Conservation (phyloP, 176 grass and related monocot genomes). For the Triticum aestivum region IWGSC_CS_RefSeq_v2.1 NC_057797.1:674385050-674385549, state of each 20-base stretch:
- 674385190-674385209: constrained; percentile 89
- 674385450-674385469: not conserved
- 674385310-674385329: constrained; percentile 67
- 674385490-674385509: not conserved
- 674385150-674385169: constrained; percentile 76
- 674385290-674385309: constrained; percentile 75
- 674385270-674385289: not conserved
- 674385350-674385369: constrained; percentile 89
- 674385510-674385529: not conserved
- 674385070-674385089: constrained; percentile 80
- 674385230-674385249: not conserved
- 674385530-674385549: not conserved
- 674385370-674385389: constrained; percentile 13
- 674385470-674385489: not conserved
- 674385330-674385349: constrained; percentile 85
- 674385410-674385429: not conserved
- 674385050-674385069: constrained; percentile 69
- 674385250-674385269: not conserved
- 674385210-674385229: constrained; percentile 34
- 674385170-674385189: constrained; percentile 60
- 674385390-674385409: not conserved
- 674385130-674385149: constrained; percentile 95
- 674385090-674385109: constrained; percentile 94
- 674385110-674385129: constrained; percentile 51
- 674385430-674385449: not conserved